Evolutionary conservation across 2,329 filamentous ascomycete genomes (phyloP).

Genomic region (Exophiala viscosa): DNA sequence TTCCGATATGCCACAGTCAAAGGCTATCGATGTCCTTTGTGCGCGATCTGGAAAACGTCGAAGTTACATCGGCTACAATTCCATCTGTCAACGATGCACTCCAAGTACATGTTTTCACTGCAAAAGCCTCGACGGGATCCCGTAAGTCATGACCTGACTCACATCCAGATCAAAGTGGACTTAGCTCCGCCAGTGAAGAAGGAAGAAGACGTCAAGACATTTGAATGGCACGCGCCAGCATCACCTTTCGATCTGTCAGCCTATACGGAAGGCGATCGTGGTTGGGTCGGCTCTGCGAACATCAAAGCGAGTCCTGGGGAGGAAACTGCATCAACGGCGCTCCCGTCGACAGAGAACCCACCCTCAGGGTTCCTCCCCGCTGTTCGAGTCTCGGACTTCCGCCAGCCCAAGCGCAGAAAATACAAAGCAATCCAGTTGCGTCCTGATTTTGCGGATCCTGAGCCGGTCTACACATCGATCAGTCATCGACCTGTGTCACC

Average conservation of each 20-base stretch:
- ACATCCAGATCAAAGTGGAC: conserved; percentile 22
- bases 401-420: conserved; percentile 18
- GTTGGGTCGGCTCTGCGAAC: conserved; percentile 13
- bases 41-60: conserved; percentile 8
- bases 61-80: conserved; percentile 24
- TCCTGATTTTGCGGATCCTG: conserved; percentile 3
- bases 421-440: conserved; percentile 13
- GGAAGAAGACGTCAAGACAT: conserved; percentile 7
- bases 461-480: conserved; percentile 23
- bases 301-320: neutral
- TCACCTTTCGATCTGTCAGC: conserved; percentile 24
- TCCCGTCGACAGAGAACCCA: neutral
- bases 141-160: conserved; percentile 2
- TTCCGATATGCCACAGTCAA: conserved; percentile 12
- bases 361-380: conserved; percentile 12
- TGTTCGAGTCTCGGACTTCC: conserved; percentile 21
- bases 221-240: conserved; percentile 20
- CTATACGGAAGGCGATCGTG: conserved; percentile 20
- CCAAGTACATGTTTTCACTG: conserved; percentile 22
- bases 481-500: conserved; percentile 24
- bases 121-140: conserved; percentile 11
- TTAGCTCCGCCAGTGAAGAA: neutral
- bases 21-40: conserved; percentile 26
- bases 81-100: conserved; percentile 24
- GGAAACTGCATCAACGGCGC: neutral